These are phyloP conservation scores for Saccharomycopsis fibuligera DNA, from an alignment of 805 yeast genomes.

Conservation along the genomic window DNA sequence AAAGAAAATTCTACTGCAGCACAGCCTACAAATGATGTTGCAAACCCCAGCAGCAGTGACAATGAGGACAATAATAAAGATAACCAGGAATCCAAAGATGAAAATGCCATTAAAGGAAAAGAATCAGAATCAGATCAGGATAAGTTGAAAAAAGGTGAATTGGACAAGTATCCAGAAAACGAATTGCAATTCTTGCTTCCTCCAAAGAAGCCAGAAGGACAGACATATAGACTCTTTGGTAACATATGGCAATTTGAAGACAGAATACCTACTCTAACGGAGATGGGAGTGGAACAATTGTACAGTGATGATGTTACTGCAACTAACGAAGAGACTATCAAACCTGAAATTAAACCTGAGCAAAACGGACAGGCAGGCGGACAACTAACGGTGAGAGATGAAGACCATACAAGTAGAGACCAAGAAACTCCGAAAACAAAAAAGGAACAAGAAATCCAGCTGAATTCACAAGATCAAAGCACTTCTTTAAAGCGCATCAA, in stretches of 20 bases:
- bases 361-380: conserved; percentile 23
- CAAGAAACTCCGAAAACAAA: conserved; percentile 34
- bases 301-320: conserved; percentile 35
- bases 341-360: neutral
- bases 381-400: conserved; percentile 23
- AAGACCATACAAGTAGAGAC: conserved; percentile 58
- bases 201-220: conserved; percentile 55
- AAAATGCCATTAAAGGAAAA: conserved; percentile 22
- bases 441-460: no score
- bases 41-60: conserved; percentile 22
- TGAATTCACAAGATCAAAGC: conserved; percentile 33
- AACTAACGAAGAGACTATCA: conserved; percentile 9
- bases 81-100: conserved; percentile 26
- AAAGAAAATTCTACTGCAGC: no score
- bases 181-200: conserved; percentile 57
- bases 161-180: conserved; percentile 31
- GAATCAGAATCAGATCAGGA: conserved; percentile 21
- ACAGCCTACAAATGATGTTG: no score
- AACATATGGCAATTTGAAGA: conserved; percentile 77
- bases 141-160: conserved; percentile 26
- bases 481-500: conserved; percentile 51
- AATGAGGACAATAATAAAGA: conserved; percentile 26
- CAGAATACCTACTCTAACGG: conserved; percentile 65
- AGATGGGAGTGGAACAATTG: conserved; percentile 72
- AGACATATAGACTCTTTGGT: conserved; percentile 81